Conservation (phyloP, 352 stramenopile genomes). For the Aphanomyces astaci region DNA sequence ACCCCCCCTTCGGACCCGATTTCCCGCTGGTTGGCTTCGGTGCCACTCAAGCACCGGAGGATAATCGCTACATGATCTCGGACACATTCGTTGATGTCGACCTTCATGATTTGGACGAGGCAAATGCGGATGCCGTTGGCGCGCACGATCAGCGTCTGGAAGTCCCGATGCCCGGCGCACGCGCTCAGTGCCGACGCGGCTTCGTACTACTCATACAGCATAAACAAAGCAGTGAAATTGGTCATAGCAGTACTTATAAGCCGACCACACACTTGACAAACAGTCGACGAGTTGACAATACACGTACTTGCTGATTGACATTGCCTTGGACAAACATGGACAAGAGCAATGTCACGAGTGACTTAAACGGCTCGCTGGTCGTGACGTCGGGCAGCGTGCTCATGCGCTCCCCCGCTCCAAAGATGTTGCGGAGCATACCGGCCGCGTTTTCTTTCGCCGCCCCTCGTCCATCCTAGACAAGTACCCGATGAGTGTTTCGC, state of each 20-base stretch:
- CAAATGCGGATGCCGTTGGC: conserved; percentile 15
- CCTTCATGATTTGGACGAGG: conserved; percentile 5
- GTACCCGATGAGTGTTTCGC: not conserved
- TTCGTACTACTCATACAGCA: conserved; percentile 17
- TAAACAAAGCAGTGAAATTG: not conserved
- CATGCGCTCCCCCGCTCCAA: not conserved
- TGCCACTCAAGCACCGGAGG: conserved; percentile 3
- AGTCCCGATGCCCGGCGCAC: conserved; percentile 3
- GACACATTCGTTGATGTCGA: not conserved
- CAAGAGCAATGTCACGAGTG: not conserved
- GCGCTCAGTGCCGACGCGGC: conserved; percentile 10
- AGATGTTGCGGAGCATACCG: conserved; percentile 3
- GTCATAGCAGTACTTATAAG: no score
- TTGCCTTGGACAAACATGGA: not conserved
- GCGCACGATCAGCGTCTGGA: conserved; percentile 1
- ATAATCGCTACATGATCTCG: conserved; percentile 4
- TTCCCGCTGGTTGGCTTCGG: conserved; percentile 18
- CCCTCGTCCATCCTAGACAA: not conserved
- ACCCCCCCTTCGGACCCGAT: conserved; percentile 13
- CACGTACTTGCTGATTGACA: conserved; percentile 4
- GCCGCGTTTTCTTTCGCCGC: conserved; percentile 16
- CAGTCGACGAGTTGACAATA: no score
- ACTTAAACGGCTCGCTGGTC: not conserved
- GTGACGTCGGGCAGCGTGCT: not conserved
- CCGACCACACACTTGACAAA: no score